phyloP scores from a whole-genome alignment of 768 basidiomycete species.

The Psilocybe cubensis region DNA sequence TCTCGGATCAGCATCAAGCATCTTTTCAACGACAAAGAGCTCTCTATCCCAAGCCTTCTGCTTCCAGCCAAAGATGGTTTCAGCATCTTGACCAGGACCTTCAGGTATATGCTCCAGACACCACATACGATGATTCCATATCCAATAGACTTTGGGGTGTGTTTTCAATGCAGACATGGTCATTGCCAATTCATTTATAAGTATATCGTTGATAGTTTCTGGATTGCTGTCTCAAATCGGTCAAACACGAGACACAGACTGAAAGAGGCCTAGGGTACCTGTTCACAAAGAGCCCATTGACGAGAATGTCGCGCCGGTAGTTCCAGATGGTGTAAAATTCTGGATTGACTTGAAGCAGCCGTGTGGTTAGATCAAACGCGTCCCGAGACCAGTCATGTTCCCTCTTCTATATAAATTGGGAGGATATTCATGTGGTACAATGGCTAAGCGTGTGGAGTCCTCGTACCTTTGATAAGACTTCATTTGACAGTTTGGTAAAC shows the following conservation, averaged over 20 bases:
- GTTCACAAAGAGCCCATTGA: constrained; percentile 68
- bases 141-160: constrained; percentile 97
- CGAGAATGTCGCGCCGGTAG: constrained; percentile 81
- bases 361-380: constrained; percentile 79
- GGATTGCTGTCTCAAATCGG: constrained; percentile 52
- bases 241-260: constrained; percentile 7
- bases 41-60: constrained; percentile 84
- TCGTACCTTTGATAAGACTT: constrained; percentile 68
- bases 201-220: constrained; percentile 60
- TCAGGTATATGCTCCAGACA: constrained; percentile 86
- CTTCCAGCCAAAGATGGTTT: constrained; percentile 71
- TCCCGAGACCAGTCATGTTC: constrained; percentile 67
- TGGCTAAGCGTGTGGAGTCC: neutral
- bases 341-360: constrained; percentile 82
- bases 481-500: constrained; percentile 67
- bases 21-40: constrained; percentile 85
- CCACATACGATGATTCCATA: constrained; percentile 98
- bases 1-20: constrained; percentile 88
- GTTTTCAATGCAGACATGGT: constrained; percentile 81
- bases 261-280: constrained; percentile 49
- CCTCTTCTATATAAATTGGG: constrained; percentile 59
- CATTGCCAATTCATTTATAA: constrained; percentile 76
- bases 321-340: constrained; percentile 99
- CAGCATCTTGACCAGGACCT: constrained; percentile 56
- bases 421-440: neutral